Base-by-base conservation (phyloP, 176 grass and related monocot species). In the Oryza brachyantha region DNA sequence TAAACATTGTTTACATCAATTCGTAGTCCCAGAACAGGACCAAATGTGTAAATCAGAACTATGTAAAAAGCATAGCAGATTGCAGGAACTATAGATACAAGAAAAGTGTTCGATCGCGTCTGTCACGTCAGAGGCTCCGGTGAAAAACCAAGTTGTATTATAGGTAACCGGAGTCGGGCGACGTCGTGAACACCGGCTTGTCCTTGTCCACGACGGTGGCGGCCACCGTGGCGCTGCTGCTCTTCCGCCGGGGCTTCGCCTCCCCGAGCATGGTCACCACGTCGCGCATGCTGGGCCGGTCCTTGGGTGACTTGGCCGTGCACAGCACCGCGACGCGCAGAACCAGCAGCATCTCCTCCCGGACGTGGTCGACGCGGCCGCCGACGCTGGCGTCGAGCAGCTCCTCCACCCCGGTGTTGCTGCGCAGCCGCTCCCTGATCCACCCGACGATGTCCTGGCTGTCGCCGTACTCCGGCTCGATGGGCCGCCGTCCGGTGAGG, bases 281-380 rank as follows among this genome's bases (percentile, higher is more conserved):
- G 73, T 98, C 96, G 48, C 96, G 74, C 96, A 95, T 98, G 1
- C 90, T 89, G 6, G 96, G 92, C 48, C 96, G 45, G 74, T 98
- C 96, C 84, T 98, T 94, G 7, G 96, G 96, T 0, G 84, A 93
- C 88, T 91, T 92, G 26, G 85, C 88, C 17, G 96, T 95, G 86
- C 96, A 98, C 14, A 93, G 86, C 32, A 98, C 96, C 3, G 96
- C 92, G 52, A 93, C 85, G 2, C 96, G 85, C 68, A 98, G 81
- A 55, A 98, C 96, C 29, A 94, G 88, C 41, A 98, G 80, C 96
- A 98, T 95, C 86, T 95, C 96, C 83, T 98, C 96, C 40, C 85
- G 63, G 26, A 98, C 85, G 70, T 98, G 92, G 58, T 98, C 96
- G 19, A 86, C 84, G 21, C 73, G 40, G 1, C 91, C 96, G 0